phyloP scores from a whole-genome alignment of 495 filamentous ascomycete genomes.

The Articulospora tetracladia region DNA sequence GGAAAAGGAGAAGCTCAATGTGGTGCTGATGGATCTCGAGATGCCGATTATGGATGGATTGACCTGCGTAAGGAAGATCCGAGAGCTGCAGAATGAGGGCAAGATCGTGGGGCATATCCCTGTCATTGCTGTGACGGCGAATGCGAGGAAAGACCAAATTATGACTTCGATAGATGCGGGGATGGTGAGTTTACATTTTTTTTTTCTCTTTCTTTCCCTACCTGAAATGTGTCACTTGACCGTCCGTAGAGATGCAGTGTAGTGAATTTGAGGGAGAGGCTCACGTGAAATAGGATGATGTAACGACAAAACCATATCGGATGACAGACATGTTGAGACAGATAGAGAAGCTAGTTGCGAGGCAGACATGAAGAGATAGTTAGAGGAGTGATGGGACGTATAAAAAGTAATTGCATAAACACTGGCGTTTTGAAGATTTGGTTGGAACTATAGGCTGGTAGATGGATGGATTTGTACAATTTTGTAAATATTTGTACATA shows the following conservation, averaged over 20 bases:
- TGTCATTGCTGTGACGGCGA: conserved; percentile 77
- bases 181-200: conserved; percentile 55
- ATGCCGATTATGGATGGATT: conserved; percentile 89
- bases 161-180: conserved; percentile 46
- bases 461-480: neutral
- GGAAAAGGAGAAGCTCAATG: conserved; percentile 38
- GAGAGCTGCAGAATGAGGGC: conserved; percentile 54
- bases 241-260: no score
- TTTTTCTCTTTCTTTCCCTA: conserved; percentile 46
- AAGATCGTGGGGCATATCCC: conserved; percentile 58
- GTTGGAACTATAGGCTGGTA: neutral
- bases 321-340: conserved; percentile 67
- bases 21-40: conserved; percentile 85
- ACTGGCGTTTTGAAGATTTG: neutral
- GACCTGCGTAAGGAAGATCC: conserved; percentile 64
- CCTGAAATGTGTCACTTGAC: no score
- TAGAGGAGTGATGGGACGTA: no score
- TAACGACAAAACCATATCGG: conserved; percentile 79
- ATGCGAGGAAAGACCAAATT: conserved; percentile 67
- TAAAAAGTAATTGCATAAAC: no score
- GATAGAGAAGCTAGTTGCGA: conserved; percentile 40
- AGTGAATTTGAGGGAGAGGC: neutral
- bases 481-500: neutral
- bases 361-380: no score
- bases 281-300: conserved; percentile 55